Evolutionary conservation across 2,329 filamentous ascomycete species (phyloP).

Genomic region (Sporothrix pseudoabietina): DNA sequence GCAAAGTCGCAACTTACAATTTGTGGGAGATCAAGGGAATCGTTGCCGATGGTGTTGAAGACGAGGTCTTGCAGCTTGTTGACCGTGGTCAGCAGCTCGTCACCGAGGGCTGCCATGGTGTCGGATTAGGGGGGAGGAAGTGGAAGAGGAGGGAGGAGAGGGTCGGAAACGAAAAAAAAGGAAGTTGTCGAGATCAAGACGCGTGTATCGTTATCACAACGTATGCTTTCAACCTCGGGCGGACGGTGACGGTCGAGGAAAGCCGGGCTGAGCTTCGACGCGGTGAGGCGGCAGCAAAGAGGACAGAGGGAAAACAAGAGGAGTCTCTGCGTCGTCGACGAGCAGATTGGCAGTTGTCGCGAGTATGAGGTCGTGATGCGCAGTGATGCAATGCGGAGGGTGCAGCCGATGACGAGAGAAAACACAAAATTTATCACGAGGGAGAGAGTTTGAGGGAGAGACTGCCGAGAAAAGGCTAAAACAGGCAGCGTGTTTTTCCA

Average conservation of each 20-base stretch:
- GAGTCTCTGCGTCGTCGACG: not conserved
- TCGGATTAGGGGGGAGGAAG: constrained; percentile 26
- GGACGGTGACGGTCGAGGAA: not conserved
- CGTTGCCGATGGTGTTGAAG: constrained; percentile 99
- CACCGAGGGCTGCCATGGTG: constrained; percentile 88
- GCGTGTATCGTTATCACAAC: constrained; percentile 17
- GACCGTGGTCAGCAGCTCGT: constrained; percentile 91
- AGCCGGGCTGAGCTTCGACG: constrained; percentile 8
- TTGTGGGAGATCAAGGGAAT: constrained; percentile 94
- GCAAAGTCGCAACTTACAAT: constrained; percentile 67
- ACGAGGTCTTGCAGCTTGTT: constrained; percentile 98
- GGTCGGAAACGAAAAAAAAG: not conserved
- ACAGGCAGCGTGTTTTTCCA: constrained; percentile 30
- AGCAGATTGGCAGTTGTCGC: not conserved
- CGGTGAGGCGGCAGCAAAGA: not conserved
- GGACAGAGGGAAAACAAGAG: not conserved
- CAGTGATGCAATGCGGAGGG: not conserved
- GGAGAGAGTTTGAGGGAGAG: constrained; percentile 8
- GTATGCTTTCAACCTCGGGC: constrained; percentile 3
- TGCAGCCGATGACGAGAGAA: constrained; percentile 17
- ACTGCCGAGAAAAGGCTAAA: constrained; percentile 25
- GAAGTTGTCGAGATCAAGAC: not conserved
- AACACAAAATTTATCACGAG: constrained; percentile 24
- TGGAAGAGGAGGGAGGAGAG: not conserved
- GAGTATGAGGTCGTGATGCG: constrained; percentile 10